Conservation (phyloP, 352 stramenopile species). For the Phytophthora rubi region DNA sequence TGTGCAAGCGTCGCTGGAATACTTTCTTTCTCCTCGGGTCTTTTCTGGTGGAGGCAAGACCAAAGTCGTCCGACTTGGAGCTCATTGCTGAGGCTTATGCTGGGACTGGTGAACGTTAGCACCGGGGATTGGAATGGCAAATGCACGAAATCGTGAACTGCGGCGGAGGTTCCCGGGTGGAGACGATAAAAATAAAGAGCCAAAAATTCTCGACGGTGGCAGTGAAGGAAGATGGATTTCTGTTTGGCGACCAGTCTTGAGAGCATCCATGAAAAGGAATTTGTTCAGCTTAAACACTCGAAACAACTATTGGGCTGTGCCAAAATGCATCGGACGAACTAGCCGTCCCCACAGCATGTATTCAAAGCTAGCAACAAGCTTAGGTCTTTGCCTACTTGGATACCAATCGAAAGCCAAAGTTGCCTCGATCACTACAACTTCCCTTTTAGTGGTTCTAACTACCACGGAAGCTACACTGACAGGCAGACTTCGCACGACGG, state of each 20-base stretch:
- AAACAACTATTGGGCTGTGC: slow-evolving; percentile 33
- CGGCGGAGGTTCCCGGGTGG: slow-evolving; percentile 5
- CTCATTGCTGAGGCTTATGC: slow-evolving; percentile 35
- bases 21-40: slow-evolving; percentile 20
- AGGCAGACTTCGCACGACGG: slow-evolving; percentile 56
- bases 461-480: slow-evolving; percentile 59
- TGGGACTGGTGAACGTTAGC: background rate
- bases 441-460: slow-evolving; percentile 21
- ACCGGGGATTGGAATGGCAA: slow-evolving; percentile 4
- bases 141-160: slow-evolving; percentile 14
- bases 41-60: background rate
- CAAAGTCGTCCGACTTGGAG: slow-evolving; percentile 20
- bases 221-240: background rate
- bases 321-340: slow-evolving; percentile 39
- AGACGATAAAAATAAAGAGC: slow-evolving; percentile 3
- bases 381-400: background rate
- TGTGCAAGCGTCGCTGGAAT: slow-evolving; percentile 65
- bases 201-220: background rate
- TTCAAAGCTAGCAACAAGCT: slow-evolving; percentile 8
- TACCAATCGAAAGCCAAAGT: background rate
- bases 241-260: background rate
- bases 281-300: slow-evolving; percentile 3
- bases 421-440: background rate
- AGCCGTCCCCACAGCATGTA: slow-evolving; percentile 35
- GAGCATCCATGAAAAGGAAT: too few relatives aligned